Conservation (phyloP, 2,329 filamentous ascomycete species). For the Penicillium oxalicum region DNA sequence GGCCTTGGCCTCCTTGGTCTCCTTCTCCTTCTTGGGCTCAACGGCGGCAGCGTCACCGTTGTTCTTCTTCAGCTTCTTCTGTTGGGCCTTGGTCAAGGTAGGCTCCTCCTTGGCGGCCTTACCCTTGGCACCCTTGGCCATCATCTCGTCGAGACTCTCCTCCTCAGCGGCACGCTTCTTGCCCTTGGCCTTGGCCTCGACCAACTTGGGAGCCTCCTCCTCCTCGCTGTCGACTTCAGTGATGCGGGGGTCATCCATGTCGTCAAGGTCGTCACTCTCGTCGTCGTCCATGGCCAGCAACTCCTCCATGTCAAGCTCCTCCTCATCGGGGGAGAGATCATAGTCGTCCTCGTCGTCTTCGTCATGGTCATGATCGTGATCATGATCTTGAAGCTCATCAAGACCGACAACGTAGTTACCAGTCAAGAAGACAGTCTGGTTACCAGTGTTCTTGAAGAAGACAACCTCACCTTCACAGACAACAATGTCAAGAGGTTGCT, state of each 20-base stretch:
- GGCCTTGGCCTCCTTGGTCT: conserved; percentile 49
- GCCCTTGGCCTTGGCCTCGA: conserved; percentile 44
- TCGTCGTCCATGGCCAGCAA: conserved; percentile 47
- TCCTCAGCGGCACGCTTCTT: conserved; percentile 87
- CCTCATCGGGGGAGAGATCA: conserved; percentile 72
- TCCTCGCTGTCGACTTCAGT: conserved; percentile 77
- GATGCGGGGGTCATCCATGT: conserved; percentile 71
- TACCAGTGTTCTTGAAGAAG: conserved; percentile 86
- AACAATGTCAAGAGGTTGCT: conserved; percentile 91
- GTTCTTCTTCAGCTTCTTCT: conserved; percentile 99
- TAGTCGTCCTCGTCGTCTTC: conserved; percentile 65
- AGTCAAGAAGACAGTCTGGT: conserved; percentile 84
- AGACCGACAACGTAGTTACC: conserved; percentile 86
- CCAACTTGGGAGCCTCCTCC: conserved; percentile 51
- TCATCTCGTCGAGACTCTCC: conserved; percentile 72
- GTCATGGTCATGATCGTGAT: conserved; percentile 41
- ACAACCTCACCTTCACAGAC: conserved; percentile 82
- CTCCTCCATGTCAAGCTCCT: conserved; percentile 61
- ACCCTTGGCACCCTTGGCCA: conserved; percentile 63
- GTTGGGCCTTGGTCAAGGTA: conserved; percentile 91
- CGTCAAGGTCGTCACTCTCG: conserved; percentile 71
- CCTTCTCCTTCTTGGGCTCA: conserved; percentile 52
- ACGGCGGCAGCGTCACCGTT: conserved; percentile 72
- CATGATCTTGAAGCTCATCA: conserved; percentile 43
- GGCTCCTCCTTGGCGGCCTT: conserved; percentile 50